Percentiles rank a stretch among this genome's conserved stretches.
phyloP scores from a whole-genome alignment of 2,329 filamentous ascomycete species.

The Ophiostoma sp. region DNA sequence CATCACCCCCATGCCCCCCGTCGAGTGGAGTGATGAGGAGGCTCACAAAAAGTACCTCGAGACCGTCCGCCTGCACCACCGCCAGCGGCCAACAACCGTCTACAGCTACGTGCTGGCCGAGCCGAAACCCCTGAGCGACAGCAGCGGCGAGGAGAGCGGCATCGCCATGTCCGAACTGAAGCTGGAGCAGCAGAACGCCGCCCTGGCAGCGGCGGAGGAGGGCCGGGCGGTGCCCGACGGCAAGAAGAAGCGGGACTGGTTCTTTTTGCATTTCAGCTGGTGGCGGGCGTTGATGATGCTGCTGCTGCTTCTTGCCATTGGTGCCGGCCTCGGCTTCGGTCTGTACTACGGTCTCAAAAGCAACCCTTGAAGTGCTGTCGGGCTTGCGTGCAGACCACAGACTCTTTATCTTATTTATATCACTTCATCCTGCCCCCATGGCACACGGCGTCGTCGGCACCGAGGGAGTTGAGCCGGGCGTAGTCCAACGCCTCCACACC shows the following conservation, averaged over 20 bases:
- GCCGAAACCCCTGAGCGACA: neutral
- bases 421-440: no score
- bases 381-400: neutral
- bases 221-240: neutral
- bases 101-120: slow-evolving; percentile 12
- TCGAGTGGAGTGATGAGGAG: slow-evolving; percentile 8
- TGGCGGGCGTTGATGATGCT: slow-evolving; percentile 13
- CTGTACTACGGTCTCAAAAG: neutral
- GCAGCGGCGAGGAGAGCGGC: slow-evolving; percentile 7
- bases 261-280: slow-evolving; percentile 7
- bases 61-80: neutral
- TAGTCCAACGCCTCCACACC: neutral
- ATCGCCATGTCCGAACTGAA: neutral
- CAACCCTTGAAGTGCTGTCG: neutral
- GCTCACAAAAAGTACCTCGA: slow-evolving; percentile 13
- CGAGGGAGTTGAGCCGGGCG: neutral
- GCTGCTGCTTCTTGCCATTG: slow-evolving; percentile 9
- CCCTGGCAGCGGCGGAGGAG: neutral
- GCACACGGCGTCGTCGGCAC: neutral
- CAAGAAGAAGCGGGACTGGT: slow-evolving; percentile 9
- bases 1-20: neutral
- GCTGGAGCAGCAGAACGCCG: neutral
- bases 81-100: slow-evolving; percentile 11
- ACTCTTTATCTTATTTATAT: no score
- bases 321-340: neutral